A percentile compares a stretch with the other conserved stretches of the same genome.
Conservation (phyloP, 805 yeast genomes). For the Starmerella sirachaensis region DNA sequence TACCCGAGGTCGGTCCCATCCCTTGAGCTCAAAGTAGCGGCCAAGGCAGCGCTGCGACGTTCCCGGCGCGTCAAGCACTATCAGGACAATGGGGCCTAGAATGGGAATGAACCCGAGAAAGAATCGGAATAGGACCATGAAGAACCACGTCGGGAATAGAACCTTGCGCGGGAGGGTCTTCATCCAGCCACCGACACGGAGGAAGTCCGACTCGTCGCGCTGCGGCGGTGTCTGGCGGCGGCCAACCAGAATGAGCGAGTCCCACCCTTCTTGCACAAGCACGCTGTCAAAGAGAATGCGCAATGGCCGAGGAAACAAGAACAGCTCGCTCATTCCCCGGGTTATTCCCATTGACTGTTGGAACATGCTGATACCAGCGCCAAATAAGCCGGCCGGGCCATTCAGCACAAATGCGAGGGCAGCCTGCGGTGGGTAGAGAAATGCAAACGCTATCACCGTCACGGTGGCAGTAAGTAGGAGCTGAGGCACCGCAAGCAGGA, state of each 20-base stretch:
- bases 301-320: constrained; percentile 40
- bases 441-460: constrained; percentile 29
- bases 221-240: constrained; percentile 23
- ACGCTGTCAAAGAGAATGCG: constrained; percentile 38
- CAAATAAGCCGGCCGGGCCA: constrained; percentile 42
- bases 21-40: constrained; percentile 48
- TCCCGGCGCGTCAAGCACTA: constrained; percentile 42
- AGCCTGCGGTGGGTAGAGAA: constrained; percentile 38
- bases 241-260: constrained; percentile 35
- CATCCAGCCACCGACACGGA: constrained; percentile 27
- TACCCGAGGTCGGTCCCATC: constrained; percentile 35
- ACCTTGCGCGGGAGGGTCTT: constrained; percentile 31
- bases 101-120: constrained; percentile 42
- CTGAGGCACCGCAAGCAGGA: constrained; percentile 38
- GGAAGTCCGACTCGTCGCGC: constrained; percentile 29
- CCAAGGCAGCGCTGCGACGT: constrained; percentile 42
- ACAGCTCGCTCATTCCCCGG: constrained; percentile 32
- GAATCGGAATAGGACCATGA: constrained; percentile 30
- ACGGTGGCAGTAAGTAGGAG: constrained; percentile 31
- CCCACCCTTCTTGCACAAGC: constrained; percentile 35
- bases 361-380: constrained; percentile 36
- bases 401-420: constrained; percentile 33
- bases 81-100: constrained; percentile 44
- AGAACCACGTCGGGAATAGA: constrained; percentile 34
- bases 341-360: constrained; percentile 36